phyloP scores from a whole-genome alignment of 2,329 filamentous ascomycete genomes.

The Eurotiales sp. region DNA sequence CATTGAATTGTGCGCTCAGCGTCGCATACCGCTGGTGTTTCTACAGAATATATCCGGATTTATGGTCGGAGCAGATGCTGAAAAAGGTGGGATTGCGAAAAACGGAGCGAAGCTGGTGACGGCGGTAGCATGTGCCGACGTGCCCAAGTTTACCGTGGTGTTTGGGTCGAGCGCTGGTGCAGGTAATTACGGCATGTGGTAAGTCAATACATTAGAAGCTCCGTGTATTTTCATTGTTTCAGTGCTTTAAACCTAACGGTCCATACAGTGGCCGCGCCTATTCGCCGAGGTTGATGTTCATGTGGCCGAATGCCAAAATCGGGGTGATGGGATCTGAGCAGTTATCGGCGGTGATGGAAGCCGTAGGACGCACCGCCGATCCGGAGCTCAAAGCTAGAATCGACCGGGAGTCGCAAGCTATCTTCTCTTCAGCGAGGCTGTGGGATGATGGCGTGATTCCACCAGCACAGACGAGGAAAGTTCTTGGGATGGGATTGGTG shows the following conservation, averaged over 20 bases:
- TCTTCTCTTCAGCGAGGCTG: slow-evolving; percentile 80
- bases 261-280: slow-evolving; percentile 73
- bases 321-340: slow-evolving; percentile 96
- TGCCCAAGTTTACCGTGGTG: slow-evolving; percentile 95
- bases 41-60: slow-evolving; percentile 96
- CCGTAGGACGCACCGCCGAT: slow-evolving; percentile 80
- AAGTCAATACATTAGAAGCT: too few relatives aligned
- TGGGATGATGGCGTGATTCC: slow-evolving; percentile 88
- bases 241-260: too few relatives aligned
- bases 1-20: slow-evolving; percentile 88
- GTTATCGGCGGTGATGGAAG: slow-evolving; percentile 87
- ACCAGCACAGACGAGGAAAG: slow-evolving; percentile 68
- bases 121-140: slow-evolving; percentile 87
- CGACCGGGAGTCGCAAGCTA: slow-evolving; percentile 82
- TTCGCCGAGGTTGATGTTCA: slow-evolving; percentile 85
- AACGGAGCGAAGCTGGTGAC: slow-evolving; percentile 96
- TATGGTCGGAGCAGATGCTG: slow-evolving; percentile 93
- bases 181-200: slow-evolving; percentile 97
- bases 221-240: too few relatives aligned
- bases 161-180: slow-evolving; percentile 91
- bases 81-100: slow-evolving; percentile 94
- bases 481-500: slow-evolving; percentile 68
- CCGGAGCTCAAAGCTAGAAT: slow-evolving; percentile 78
- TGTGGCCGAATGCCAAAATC: slow-evolving; percentile 96
- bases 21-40: slow-evolving; percentile 85